These are phyloP conservation scores for Xanthoconium stramineum DNA, from an alignment of 768 basidiomycete species.

Conservation along the genomic window DNA sequence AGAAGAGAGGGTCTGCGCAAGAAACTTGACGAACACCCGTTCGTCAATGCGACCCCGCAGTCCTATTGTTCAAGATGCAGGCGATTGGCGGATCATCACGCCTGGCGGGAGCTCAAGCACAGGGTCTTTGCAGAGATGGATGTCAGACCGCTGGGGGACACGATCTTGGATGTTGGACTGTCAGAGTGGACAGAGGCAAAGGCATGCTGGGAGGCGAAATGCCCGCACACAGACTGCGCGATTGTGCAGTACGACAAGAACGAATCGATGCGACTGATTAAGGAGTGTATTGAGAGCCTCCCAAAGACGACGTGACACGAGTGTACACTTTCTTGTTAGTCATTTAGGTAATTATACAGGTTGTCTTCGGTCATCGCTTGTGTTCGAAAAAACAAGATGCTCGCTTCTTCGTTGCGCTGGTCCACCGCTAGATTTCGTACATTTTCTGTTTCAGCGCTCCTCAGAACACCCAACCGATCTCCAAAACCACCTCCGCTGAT, in stretches of 20 bases:
- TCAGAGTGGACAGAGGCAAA: conserved; percentile 55
- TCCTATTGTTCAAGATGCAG: conserved; percentile 48
- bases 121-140: conserved; percentile 58
- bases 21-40: conserved; percentile 55
- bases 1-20: conserved; percentile 48
- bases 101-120: conserved; percentile 65
- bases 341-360: conserved; percentile 14
- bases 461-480: conserved; percentile 27
- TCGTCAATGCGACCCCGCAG: conserved; percentile 46
- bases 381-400: conserved; percentile 2
- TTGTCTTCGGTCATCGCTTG: neutral
- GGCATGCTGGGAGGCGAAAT: conserved; percentile 59
- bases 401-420: conserved; percentile 18
- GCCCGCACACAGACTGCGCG: conserved; percentile 42
- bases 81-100: conserved; percentile 48
- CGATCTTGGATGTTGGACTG: conserved; percentile 47
- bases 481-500: conserved; percentile 78
- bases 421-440: conserved; percentile 17
- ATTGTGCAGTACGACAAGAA: conserved; percentile 54
- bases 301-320: conserved; percentile 33
- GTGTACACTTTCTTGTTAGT: neutral
- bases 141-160: conserved; percentile 55
- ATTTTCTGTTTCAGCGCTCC: conserved; percentile 18
- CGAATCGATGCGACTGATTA: conserved; percentile 52
- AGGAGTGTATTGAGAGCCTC: conserved; percentile 51